phyloP scores from a whole-genome alignment of 495 filamentous ascomycete species.

The Talaromyces wortmannii region DNA sequence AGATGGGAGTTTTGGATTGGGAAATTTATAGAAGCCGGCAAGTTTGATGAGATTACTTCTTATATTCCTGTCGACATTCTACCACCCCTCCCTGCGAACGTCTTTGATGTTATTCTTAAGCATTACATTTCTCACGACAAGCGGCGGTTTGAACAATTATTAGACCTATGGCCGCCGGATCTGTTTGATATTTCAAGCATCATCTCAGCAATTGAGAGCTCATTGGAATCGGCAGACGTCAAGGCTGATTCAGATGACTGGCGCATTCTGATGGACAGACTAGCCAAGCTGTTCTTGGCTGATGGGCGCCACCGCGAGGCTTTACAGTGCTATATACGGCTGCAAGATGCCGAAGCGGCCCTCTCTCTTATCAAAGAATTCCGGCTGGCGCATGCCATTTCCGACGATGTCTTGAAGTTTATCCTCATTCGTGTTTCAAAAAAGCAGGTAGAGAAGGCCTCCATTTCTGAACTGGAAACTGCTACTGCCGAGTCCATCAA shows the following conservation, averaged over 20 bases:
- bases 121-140: slow-evolving; percentile 76
- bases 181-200: slow-evolving; percentile 71
- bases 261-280: slow-evolving; percentile 72
- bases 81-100: slow-evolving; percentile 71
- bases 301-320: slow-evolving; percentile 75
- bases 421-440: slow-evolving; percentile 79
- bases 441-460: slow-evolving; percentile 58
- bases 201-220: slow-evolving; percentile 62
- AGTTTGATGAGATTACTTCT: slow-evolving; percentile 81
- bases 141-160: slow-evolving; percentile 62
- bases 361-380: slow-evolving; percentile 79
- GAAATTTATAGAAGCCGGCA: slow-evolving; percentile 76
- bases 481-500: slow-evolving; percentile 73
- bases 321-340: slow-evolving; percentile 75
- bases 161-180: slow-evolving; percentile 78
- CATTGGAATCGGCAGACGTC: slow-evolving; percentile 61
- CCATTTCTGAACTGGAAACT: slow-evolving; percentile 64
- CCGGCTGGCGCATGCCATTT: slow-evolving; percentile 76
- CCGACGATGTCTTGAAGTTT: slow-evolving; percentile 83
- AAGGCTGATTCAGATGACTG: slow-evolving; percentile 72
- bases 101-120: slow-evolving; percentile 80
- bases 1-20: slow-evolving; percentile 95
- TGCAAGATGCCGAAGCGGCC: slow-evolving; percentile 85
- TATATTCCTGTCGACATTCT: slow-evolving; percentile 71
- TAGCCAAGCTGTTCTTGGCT: slow-evolving; percentile 78